A percentile compares a stretch with the other conserved stretches of the same genome.
Evolutionary conservation across 2,329 filamentous ascomycete genomes (phyloP).

Genomic region (Botrytis byssoidea): DNA sequence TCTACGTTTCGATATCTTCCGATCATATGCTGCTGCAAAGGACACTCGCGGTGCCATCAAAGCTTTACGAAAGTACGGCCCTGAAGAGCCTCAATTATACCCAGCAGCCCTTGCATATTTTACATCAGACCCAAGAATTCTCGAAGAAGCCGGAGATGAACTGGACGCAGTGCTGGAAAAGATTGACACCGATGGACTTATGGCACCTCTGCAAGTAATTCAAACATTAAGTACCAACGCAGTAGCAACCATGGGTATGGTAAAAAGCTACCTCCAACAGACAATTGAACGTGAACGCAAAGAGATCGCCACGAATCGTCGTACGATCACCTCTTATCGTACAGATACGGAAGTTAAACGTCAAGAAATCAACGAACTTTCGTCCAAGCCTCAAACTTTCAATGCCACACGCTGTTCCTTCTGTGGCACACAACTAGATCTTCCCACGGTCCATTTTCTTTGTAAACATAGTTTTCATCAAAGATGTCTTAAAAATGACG

Average conservation of each 20-base stretch:
- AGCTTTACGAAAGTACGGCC: conserved; percentile 86
- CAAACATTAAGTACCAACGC: conserved; percentile 78
- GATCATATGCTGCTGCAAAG: conserved; percentile 88
- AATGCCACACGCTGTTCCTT: conserved; percentile 84
- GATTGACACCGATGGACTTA: conserved; percentile 86
- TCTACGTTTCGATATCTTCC: conserved; percentile 90
- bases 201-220: conserved; percentile 95
- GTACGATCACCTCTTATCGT: conserved; percentile 79
- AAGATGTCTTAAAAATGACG: conserved; percentile 60
- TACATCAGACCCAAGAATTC: conserved; percentile 75
- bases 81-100: conserved; percentile 87
- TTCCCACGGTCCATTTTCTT: conserved; percentile 91
- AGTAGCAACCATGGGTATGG: conserved; percentile 95
- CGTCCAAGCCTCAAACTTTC: conserved; percentile 80
- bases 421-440: conserved; percentile 70
- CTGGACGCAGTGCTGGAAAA: conserved; percentile 75
- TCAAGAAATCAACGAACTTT: conserved; percentile 73
- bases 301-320: conserved; percentile 78
- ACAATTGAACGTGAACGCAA: conserved; percentile 86
- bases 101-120: conserved; percentile 91
- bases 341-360: conserved; percentile 79
- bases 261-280: conserved; percentile 86
- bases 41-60: conserved; percentile 90
- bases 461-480: conserved; percentile 98
- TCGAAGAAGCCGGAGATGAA: conserved; percentile 86